Conservation (phyloP, 257 asterid species). For the Fraxinus cuspidata region DNA sequence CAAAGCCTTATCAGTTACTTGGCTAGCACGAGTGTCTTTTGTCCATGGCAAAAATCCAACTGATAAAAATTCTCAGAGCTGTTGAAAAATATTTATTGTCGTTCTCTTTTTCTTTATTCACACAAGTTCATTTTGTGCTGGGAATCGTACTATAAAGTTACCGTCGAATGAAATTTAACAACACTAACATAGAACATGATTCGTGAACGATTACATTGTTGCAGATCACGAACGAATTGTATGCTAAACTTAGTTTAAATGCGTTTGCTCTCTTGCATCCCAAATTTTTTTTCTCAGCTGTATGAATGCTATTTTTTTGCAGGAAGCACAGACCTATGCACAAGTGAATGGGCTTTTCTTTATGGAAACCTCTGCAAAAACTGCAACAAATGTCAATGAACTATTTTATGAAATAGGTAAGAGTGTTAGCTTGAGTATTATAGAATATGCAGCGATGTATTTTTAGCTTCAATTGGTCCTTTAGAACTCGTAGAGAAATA, state of each 20-base stretch:
- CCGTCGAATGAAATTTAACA: too few relatives aligned
- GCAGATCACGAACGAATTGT: background rate
- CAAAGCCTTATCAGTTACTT: background rate
- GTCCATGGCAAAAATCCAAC: background rate
- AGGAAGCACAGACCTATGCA: constrained; percentile 69
- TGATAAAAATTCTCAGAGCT: too few relatives aligned
- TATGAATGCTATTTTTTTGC: constrained; percentile 25
- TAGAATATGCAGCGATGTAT: background rate
- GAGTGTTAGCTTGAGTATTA: background rate
- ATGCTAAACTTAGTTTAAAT: background rate
- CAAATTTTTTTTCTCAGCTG: background rate
- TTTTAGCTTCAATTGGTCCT: background rate
- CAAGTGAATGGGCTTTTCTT: constrained; percentile 73
- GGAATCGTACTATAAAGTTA: too few relatives aligned
- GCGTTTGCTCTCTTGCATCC: too few relatives aligned
- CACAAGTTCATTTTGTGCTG: too few relatives aligned
- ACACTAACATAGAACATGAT: too few relatives aligned
- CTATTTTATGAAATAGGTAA: constrained; percentile 52
- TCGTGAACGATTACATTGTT: too few relatives aligned
- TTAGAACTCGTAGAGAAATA: background rate
- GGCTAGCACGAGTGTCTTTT: background rate
- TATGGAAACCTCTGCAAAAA: constrained; percentile 76
- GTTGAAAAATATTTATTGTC: too few relatives aligned
- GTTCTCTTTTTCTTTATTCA: too few relatives aligned
- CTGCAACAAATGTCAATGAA: constrained; percentile 61